Evolutionary conservation across 108 stramenopile species (phyloP), one percentile per base, ranked within the genome.

Genomic region (Cyclotella cryptica): DNA sequence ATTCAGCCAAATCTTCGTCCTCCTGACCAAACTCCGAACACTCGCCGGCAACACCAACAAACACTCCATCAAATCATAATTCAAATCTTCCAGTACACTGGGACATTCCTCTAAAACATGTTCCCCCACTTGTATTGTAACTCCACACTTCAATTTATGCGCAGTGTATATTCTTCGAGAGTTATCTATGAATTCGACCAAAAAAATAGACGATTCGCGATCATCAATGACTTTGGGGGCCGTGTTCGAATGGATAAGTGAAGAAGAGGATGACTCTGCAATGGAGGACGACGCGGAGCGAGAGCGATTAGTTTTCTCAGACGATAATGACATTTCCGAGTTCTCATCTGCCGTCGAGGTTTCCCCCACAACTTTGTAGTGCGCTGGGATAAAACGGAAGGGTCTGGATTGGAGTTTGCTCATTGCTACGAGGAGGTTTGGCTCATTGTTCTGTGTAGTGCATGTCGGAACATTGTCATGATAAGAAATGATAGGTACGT

Each of bases 1-100:
- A 76, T 95, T 93, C 9, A 95, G 51, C 92, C 92, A 95, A 22
- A 95, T 85, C 40, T 71, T 65, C 41, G 92, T 95, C 21, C 92
- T 76, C 63, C 81, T 74, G 18, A 95, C 57, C 59, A 95, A 59
- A 10, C 49, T 49, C 51, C 86, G 88, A 24, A 89, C 81, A 10
- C 85, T 88, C 24, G 66, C 58, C 2, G 94, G 94, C 52, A 95
- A 55, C 7, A 91, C 68, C n/a, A 53, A 45, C 17, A 95, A 45
- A 61, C 87, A 83, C 0, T 79, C 69, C 1, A 67, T 69, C 30
- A 92, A 42, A 82, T 95, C 94, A 51, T 80, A 58, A 58, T 91
- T 87, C 30, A 95, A 61, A 35, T 82, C 69, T 19, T 83, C 45
- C 26, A 95, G 40, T 12, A 95, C 63, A 49, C 61, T 59, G 9